Percentiles rank a stretch among this genome's conserved stretches.
Conservation (phyloP, 805 yeast genomes). For the Isabelozyma rhagii region DNA sequence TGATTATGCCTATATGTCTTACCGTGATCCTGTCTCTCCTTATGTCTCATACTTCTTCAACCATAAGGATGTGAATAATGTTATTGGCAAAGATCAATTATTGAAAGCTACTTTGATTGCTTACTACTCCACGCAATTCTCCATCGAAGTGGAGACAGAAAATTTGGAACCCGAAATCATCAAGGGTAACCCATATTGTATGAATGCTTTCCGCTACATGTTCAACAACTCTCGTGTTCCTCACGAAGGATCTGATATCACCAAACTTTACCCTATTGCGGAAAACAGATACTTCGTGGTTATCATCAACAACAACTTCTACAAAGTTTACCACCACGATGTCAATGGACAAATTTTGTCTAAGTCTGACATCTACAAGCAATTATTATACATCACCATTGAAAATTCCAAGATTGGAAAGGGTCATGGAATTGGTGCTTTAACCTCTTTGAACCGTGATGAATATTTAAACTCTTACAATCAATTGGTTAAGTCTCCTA, state of each 20-base stretch:
- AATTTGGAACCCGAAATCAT: conserved; percentile 77
- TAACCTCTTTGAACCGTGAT: conserved; percentile 85
- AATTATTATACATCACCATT: conserved; percentile 51
- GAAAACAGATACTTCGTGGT: conserved; percentile 69
- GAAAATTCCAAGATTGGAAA: conserved; percentile 37
- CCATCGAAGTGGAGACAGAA: conserved; percentile 63
- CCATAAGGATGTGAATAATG: conserved; percentile 65
- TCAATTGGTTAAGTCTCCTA: conserved; percentile 56
- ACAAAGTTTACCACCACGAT: conserved; percentile 63
- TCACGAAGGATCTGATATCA: conserved; percentile 58
- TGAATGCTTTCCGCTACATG: conserved; percentile 90
- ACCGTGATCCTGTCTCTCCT: conserved; percentile 93
- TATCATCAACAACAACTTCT: conserved; percentile 73
- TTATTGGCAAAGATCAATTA: conserved; percentile 60
- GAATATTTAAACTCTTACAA: conserved; percentile 64
- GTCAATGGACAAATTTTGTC: conserved; percentile 41
- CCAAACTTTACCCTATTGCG: conserved; percentile 47
- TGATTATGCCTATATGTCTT: conserved; percentile 84
- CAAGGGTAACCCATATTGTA: conserved; percentile 82
- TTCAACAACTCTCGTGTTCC: conserved; percentile 88
- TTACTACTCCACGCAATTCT: conserved; percentile 64
- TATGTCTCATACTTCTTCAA: conserved; percentile 87
- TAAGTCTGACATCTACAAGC: conserved; percentile 50
- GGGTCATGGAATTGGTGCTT: conserved; percentile 66
- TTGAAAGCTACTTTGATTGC: conserved; percentile 75